These are phyloP conservation scores for Acanthamoeba healyi DNA, from an alignment of 208 protist species.

Conservation along the genomic window DNA sequence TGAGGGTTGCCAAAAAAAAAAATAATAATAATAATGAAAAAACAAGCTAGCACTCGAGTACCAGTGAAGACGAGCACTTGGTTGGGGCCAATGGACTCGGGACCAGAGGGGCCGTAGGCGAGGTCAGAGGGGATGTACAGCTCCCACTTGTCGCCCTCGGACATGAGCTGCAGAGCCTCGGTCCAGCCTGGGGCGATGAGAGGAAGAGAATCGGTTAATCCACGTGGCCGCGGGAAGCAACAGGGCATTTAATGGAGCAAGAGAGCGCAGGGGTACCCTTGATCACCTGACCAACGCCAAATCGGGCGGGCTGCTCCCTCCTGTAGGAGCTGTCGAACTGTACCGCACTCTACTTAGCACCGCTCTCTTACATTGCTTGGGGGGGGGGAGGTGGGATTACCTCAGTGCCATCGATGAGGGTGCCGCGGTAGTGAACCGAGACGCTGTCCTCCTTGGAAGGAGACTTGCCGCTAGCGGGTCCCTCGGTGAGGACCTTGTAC, in stretches of 20 bases:
- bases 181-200: conserved; percentile 10
- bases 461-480: background rate
- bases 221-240: too few species aligned
- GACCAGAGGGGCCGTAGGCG: background rate
- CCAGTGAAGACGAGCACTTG: conserved; percentile 35
- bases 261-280: background rate
- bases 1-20: background rate
- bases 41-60: background rate
- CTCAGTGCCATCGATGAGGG: conserved; percentile 54
- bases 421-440: conserved; percentile 41
- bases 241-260: too few species aligned
- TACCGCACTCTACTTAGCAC: background rate
- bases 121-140: conserved; percentile 59
- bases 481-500: conserved; percentile 55
- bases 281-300: conserved; percentile 50
- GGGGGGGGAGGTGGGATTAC: background rate
- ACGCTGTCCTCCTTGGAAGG: background rate
- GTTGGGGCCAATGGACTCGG: conserved; percentile 37
- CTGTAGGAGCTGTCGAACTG: conserved; percentile 53
- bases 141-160: conserved; percentile 64
- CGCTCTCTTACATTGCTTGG: background rate
- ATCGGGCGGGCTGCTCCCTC: conserved; percentile 32
- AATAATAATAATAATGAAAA: background rate
- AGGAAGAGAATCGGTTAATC: background rate
- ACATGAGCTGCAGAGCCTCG: conserved; percentile 48